Conservation (phyloP, 1,284 basidiomycete species). For the Ganoderma sp. region DNA sequence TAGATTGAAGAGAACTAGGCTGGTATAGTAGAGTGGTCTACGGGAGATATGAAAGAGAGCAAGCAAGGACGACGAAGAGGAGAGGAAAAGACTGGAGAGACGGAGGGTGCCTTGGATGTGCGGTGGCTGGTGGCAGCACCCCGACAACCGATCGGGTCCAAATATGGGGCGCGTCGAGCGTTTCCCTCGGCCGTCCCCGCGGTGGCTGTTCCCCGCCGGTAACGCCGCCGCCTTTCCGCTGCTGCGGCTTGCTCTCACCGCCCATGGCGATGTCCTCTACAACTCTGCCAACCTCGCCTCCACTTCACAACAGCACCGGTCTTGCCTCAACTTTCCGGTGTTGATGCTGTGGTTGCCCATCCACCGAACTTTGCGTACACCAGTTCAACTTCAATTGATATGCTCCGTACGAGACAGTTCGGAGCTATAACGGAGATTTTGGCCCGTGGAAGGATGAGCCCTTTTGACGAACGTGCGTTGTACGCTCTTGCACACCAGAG, state of each 20-base stretch:
- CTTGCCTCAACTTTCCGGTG: background rate
- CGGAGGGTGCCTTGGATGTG: background rate
- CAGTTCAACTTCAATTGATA: background rate
- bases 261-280: slow-evolving; percentile 19
- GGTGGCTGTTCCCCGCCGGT: slow-evolving; percentile 16
- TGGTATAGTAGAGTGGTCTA: slow-evolving; percentile 21
- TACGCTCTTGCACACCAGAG: background rate
- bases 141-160: background rate
- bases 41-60: slow-evolving; percentile 9
- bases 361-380: background rate
- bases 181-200: background rate
- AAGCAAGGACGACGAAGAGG: slow-evolving; percentile 11
- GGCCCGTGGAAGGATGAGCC: background rate
- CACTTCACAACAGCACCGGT: background rate
- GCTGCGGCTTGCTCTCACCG: slow-evolving; percentile 8
- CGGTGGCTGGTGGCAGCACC: slow-evolving; percentile 1
- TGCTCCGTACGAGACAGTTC: background rate
- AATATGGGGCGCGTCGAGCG: slow-evolving; percentile 13
- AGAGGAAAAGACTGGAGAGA: slow-evolving; percentile 3
- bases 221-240: slow-evolving; percentile 11
- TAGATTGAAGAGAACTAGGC: slow-evolving; percentile 10
- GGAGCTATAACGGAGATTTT: background rate
- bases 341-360: background rate
- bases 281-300: slow-evolving; percentile 1
- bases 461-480: background rate